phyloP scores from a whole-genome alignment of 805 yeast genomes.

The Ogataea wickerhamii region DNA sequence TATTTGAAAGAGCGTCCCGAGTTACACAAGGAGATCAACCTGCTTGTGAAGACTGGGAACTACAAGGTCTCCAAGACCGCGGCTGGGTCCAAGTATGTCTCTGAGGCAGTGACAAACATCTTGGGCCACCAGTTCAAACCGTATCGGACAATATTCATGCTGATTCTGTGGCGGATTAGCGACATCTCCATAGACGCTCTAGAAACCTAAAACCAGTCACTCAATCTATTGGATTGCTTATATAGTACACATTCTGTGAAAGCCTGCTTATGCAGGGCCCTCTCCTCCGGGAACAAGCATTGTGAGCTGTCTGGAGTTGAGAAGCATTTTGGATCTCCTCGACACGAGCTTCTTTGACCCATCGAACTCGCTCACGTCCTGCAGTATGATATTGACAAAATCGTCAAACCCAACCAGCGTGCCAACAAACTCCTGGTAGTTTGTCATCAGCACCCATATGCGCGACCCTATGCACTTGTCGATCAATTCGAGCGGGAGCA shows the following conservation, averaged over 20 bases:
- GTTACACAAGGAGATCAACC: conserved; percentile 42
- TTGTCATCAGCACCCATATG: conserved; percentile 67
- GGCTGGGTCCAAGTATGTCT: conserved; percentile 30
- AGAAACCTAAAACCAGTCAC: conserved; percentile 11
- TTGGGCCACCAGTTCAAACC: conserved; percentile 63
- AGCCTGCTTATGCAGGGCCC: conserved; percentile 23
- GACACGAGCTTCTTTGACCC: conserved; percentile 42
- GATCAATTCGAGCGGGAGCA: conserved; percentile 78
- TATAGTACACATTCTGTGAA: conserved; percentile 5
- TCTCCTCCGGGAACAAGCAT: conserved; percentile 58
- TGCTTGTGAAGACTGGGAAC: conserved; percentile 25
- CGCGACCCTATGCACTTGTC: conserved; percentile 82
- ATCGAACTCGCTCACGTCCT: conserved; percentile 64
- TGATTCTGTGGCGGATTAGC: conserved; percentile 70
- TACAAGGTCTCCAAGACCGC: conserved; percentile 4
- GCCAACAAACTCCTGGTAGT: conserved; percentile 78
- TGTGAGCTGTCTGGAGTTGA: conserved; percentile 70
- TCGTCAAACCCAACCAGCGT: conserved; percentile 91
- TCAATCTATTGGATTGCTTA: neutral
- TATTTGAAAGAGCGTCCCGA: conserved; percentile 57
- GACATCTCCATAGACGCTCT: conserved; percentile 52
- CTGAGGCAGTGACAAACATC: conserved; percentile 53
- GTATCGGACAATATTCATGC: conserved; percentile 62
- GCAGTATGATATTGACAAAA: conserved; percentile 85
- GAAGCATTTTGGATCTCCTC: conserved; percentile 55